These are phyloP conservation scores for Phytophthora kernoviae DNA, from an alignment of 352 stramenopile genomes.

Conservation along the genomic window DNA sequence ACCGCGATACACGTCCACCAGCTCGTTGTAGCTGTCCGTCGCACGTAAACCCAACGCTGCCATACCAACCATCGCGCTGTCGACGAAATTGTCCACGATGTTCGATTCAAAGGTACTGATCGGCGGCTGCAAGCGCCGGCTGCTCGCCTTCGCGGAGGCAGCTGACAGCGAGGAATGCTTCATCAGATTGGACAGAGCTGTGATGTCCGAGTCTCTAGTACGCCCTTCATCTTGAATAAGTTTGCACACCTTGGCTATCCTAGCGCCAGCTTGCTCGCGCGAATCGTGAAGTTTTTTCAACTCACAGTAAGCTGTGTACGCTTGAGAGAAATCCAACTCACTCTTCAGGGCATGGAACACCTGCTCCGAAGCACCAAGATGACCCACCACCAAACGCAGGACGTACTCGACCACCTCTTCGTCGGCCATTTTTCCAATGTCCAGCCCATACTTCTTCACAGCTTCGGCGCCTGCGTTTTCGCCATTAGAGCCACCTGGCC, in stretches of 20 bases:
- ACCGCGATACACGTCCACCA: slow-evolving; percentile 83
- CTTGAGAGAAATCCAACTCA: slow-evolving; percentile 35
- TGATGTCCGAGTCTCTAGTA: slow-evolving; percentile 8
- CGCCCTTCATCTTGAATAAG: slow-evolving; percentile 10
- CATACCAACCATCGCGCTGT: slow-evolving; percentile 13
- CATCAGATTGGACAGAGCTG: slow-evolving; percentile 27
- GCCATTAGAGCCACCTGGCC: slow-evolving; percentile 32
- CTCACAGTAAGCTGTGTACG: slow-evolving; percentile 44
- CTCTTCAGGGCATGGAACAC: slow-evolving; percentile 44
- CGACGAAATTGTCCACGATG: slow-evolving; percentile 28
- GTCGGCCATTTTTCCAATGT: slow-evolving; percentile 27
- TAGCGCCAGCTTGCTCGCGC: slow-evolving; percentile 8
- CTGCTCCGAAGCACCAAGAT: slow-evolving; percentile 37
- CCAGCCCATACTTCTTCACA: slow-evolving; percentile 21
- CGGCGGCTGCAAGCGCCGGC: slow-evolving; percentile 44
- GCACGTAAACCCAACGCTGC: slow-evolving; percentile 45
- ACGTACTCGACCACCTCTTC: slow-evolving; percentile 50
- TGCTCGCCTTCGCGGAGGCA: slow-evolving; percentile 13
- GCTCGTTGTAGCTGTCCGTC: slow-evolving; percentile 63
- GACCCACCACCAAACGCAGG: slow-evolving; percentile 37
- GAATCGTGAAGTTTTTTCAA: slow-evolving; percentile 37
- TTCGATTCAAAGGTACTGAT: slow-evolving; percentile 65
- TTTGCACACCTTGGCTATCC: slow-evolving; percentile 15
- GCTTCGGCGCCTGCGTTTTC: slow-evolving; percentile 24
- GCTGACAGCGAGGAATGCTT: slow-evolving; percentile 17